phyloP scores from a whole-genome alignment of 129 eudicot species.

The Cynara cardunculus region DNA sequence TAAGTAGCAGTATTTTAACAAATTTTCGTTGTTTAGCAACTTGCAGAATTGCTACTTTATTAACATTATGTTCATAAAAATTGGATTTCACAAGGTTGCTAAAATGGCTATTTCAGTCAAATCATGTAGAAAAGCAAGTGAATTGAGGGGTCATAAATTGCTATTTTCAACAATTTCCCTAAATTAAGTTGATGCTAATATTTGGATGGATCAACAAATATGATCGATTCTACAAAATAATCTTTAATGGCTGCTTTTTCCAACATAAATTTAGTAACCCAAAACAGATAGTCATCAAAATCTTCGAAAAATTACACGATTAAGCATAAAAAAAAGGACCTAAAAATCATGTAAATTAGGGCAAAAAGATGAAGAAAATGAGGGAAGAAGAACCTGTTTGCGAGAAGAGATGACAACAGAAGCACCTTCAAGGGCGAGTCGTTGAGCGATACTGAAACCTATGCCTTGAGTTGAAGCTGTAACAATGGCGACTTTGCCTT shows the following conservation, averaged over 20 bases:
- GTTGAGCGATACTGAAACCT: conserved; percentile 26
- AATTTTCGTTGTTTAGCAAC: no score
- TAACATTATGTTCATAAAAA: no score
- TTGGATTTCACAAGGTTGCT: no score
- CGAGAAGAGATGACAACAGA: conserved; percentile 38
- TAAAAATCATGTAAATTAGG: background rate
- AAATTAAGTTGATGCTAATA: no score
- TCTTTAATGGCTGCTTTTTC: background rate
- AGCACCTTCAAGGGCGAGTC: conserved; percentile 32
- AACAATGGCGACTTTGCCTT: conserved; percentile 55
- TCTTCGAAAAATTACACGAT: background rate
- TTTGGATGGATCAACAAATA: background rate
- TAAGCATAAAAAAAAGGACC: no score
- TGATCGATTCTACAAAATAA: background rate
- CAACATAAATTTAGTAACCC: background rate
- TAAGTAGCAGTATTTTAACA: no score
- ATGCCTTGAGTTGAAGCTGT: conserved; percentile 39
- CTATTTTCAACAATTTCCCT: no score
- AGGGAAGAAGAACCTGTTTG: conserved; percentile 12
- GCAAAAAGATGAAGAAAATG: background rate
- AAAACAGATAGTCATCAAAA: background rate
- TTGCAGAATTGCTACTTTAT: no score
- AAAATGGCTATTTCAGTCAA: no score
- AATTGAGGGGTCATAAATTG: no score
- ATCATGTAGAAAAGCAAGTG: no score